Conservation (phyloP, 2,329 filamentous ascomycete genomes). For the Neofusicoccum parvum region DNA sequence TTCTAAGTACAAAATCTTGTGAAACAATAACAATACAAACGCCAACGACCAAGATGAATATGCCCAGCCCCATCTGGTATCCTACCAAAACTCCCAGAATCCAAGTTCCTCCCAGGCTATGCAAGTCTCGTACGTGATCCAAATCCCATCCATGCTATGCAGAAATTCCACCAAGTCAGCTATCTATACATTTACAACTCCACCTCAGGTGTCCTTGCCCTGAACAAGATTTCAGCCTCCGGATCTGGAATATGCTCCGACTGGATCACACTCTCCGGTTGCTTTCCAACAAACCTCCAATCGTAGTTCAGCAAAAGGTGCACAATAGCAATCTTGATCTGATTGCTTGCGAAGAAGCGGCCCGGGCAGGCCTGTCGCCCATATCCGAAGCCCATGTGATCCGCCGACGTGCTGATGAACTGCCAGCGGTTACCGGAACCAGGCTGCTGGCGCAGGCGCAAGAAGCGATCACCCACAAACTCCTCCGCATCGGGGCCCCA, state of each 20-base stretch:
- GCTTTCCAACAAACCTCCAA: neutral
- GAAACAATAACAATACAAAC: too few relatives aligned
- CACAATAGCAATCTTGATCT: conserved; percentile 23
- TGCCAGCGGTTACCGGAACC: neutral
- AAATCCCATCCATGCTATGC: too few relatives aligned
- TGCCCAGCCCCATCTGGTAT: too few relatives aligned
- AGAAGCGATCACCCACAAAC: neutral
- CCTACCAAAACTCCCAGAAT: too few relatives aligned
- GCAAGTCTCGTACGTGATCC: too few relatives aligned
- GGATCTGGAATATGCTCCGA: conserved; percentile 9
- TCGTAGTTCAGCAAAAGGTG: conserved; percentile 24
- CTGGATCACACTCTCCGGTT: neutral
- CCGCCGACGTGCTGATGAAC: neutral
- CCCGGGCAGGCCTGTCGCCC: conserved; percentile 20
- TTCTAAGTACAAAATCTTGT: too few relatives aligned
- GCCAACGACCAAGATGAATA: too few relatives aligned
- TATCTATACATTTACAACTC: neutral
- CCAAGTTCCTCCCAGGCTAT: too few relatives aligned
- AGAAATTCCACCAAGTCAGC: too few relatives aligned
- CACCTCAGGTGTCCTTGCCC: neutral
- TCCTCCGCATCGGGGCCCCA: conserved; percentile 20
- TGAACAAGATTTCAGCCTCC: neutral
- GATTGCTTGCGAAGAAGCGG: conserved; percentile 23
- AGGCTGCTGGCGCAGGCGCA: neutral
- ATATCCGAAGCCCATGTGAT: neutral